These are phyloP conservation scores for Macrophomina pseudophaseolina DNA, from an alignment of 2,329 filamentous ascomycete species.

Conservation along the genomic window DNA sequence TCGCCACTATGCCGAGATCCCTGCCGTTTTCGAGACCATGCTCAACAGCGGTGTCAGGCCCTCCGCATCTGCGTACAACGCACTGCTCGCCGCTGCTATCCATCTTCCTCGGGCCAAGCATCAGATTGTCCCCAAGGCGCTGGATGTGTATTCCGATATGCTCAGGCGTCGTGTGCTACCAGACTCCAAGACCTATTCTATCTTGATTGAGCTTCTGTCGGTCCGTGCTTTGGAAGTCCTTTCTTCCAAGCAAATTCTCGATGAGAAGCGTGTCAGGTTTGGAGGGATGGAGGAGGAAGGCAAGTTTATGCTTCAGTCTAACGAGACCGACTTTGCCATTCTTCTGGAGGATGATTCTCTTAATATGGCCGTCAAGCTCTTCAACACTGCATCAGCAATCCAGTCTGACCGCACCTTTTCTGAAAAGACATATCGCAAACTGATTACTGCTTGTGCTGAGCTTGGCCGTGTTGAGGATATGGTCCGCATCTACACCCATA, in stretches of 20 bases:
- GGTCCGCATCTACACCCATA: conserved; percentile 87
- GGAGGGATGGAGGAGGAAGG: conserved; percentile 83
- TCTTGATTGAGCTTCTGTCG: conserved; percentile 81
- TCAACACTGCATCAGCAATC: conserved; percentile 73
- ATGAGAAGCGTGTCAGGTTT: conserved; percentile 82
- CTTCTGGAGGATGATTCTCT: conserved; percentile 86
- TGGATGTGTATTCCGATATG: conserved; percentile 98
- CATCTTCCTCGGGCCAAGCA: conserved; percentile 78
- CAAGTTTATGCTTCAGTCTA: conserved; percentile 87
- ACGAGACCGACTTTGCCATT: conserved; percentile 85
- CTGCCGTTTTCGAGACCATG: conserved; percentile 88
- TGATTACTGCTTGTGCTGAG: conserved; percentile 87
- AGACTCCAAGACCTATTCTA: conserved; percentile 84
- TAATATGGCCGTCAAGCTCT: conserved; percentile 82
- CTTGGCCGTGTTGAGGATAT: conserved; percentile 83
- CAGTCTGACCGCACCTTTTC: conserved; percentile 70
- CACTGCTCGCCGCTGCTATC: conserved; percentile 82
- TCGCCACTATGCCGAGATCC: conserved; percentile 83
- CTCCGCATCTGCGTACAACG: conserved; percentile 87
- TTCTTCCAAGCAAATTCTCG: conserved; percentile 72
- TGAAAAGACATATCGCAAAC: conserved; percentile 79
- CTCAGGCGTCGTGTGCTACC: conserved; percentile 81
- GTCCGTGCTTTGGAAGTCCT: conserved; percentile 80
- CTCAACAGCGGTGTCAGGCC: conserved; percentile 81
- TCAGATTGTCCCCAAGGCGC: conserved; percentile 85